Percentiles rank a stretch among this genome's conserved stretches.
Conservation (phyloP, 257 asterid genomes). For the Gentiana dahurica region DNA sequence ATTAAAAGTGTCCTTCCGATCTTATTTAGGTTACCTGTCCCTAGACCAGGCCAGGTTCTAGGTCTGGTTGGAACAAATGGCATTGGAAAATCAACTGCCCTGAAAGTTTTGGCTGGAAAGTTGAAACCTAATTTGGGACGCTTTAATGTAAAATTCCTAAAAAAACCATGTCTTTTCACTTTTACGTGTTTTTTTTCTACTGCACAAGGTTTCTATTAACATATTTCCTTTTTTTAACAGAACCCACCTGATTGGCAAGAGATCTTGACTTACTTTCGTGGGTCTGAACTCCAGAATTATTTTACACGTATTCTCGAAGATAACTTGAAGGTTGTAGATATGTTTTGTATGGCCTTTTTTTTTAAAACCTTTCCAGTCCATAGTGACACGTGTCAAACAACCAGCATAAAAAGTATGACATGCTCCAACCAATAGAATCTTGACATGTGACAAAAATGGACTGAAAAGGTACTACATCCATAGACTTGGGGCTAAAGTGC, state of each 20-base stretch:
- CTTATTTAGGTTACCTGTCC: constrained; percentile 66
- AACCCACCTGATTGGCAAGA: constrained; percentile 99
- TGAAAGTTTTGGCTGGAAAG: constrained; percentile 92
- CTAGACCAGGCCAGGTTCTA: constrained; percentile 99
- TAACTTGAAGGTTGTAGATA: constrained; percentile 60
- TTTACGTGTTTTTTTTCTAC: not conserved
- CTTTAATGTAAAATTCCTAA: constrained; percentile 40
- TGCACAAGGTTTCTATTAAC: constrained; percentile 13
- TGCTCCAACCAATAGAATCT: too few relatives aligned
- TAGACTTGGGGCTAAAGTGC: too few relatives aligned
- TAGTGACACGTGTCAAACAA: too few relatives aligned
- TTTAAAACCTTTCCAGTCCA: too few relatives aligned
- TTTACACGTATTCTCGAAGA: constrained; percentile 97
- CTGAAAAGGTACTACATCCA: too few relatives aligned
- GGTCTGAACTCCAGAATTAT: constrained; percentile 95
- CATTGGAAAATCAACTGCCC: constrained; percentile 91
- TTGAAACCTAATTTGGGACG: constrained; percentile 97
- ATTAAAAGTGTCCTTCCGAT: not conserved
- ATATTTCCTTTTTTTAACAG: constrained; percentile 30
- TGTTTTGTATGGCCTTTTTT: too few relatives aligned
- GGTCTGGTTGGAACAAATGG: constrained; percentile 99
- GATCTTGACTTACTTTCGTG: constrained; percentile 92
- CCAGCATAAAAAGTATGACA: too few relatives aligned
- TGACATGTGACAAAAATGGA: too few relatives aligned
- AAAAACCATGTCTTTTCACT: not conserved